phyloP scores from a whole-genome alignment of 306 rosid genomes.

The Vachellia collinsii region DNA sequence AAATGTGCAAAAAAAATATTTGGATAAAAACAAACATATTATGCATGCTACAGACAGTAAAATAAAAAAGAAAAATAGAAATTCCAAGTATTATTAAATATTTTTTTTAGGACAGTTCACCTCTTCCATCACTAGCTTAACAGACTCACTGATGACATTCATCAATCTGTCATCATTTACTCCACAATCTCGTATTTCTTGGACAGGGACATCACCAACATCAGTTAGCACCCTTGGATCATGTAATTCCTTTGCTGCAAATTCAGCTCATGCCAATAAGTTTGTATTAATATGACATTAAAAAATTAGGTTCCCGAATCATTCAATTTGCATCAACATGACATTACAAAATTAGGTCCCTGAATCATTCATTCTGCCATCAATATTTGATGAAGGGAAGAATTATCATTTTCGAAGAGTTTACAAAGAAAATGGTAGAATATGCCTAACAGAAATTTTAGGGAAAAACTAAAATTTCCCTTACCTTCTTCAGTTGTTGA shows the following conservation, averaged over 20 bases:
- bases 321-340: slow-evolving; percentile 21
- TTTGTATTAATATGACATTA: slow-evolving; percentile 16
- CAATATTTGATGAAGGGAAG: slow-evolving; percentile 5
- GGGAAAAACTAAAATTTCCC: background rate
- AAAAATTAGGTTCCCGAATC: slow-evolving; percentile 17
- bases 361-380: slow-evolving; percentile 25
- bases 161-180: slow-evolving; percentile 82
- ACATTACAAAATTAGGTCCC: slow-evolving; percentile 7
- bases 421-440: slow-evolving; percentile 13
- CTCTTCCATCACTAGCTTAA: slow-evolving; percentile 95
- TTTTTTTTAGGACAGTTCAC: slow-evolving; percentile 41
- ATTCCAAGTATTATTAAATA: slow-evolving; percentile 2
- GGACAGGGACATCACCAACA: slow-evolving; percentile 96
- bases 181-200: slow-evolving; percentile 94
- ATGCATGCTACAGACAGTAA: background rate
- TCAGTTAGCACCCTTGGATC: slow-evolving; percentile 90
- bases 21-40: background rate
- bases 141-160: slow-evolving; percentile 90
- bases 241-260: slow-evolving; percentile 74
- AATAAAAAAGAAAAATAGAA: background rate
- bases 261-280: slow-evolving; percentile 26
- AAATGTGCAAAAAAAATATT: background rate
- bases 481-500: slow-evolving; percentile 91
- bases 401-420: slow-evolving; percentile 18
- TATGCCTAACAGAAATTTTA: background rate